A percentile compares a stretch with the other conserved stretches of the same genome.
phyloP scores from a whole-genome alignment of 2,329 filamentous ascomycete species.

The Tolypocladium tundrense region DNA sequence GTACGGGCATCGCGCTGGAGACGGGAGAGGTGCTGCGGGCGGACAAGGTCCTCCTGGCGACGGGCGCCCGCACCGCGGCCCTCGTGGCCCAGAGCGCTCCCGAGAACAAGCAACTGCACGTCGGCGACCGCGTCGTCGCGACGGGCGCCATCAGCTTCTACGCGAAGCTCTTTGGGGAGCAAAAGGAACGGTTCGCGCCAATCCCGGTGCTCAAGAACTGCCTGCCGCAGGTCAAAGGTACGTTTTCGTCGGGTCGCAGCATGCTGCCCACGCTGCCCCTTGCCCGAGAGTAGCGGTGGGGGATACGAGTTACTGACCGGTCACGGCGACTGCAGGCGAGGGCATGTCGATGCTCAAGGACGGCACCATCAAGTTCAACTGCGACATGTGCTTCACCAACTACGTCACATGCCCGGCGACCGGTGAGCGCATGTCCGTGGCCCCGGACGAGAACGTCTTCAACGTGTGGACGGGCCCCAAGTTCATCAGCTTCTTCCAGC shows the following conservation, averaged over 20 bases:
- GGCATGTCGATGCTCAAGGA: constrained; percentile 33
- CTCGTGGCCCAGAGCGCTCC: constrained; percentile 42
- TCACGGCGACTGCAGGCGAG: constrained; percentile 18
- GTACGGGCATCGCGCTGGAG: constrained; percentile 37
- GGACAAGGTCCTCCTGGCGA: constrained; percentile 41
- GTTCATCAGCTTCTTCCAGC: constrained; percentile 31
- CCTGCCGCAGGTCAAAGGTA: constrained; percentile 29
- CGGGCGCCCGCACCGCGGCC: constrained; percentile 46
- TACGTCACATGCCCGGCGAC: constrained; percentile 32
- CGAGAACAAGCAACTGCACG: constrained; percentile 37
- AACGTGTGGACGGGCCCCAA: constrained; percentile 28
- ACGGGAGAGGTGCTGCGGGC: constrained; percentile 37
- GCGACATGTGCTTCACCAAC: constrained; percentile 48
- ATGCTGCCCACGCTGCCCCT: background rate
- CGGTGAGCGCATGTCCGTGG: constrained; percentile 41
- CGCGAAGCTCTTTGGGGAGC: constrained; percentile 26
- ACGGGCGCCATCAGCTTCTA: constrained; percentile 40
- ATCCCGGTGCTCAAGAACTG: constrained; percentile 45
- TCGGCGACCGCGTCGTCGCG: constrained; percentile 42
- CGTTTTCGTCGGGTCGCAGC: constrained; percentile 6
- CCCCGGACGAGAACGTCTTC: constrained; percentile 32
- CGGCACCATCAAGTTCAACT: constrained; percentile 51
- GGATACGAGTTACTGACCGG: constrained; percentile 2
- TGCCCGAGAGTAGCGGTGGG: background rate
- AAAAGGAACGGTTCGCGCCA: constrained; percentile 34